Percentiles rank a stretch among this genome's conserved stretches.
phyloP scores from a whole-genome alignment of 2,329 filamentous ascomycete species.

The Bipolaris bicolor region DNA sequence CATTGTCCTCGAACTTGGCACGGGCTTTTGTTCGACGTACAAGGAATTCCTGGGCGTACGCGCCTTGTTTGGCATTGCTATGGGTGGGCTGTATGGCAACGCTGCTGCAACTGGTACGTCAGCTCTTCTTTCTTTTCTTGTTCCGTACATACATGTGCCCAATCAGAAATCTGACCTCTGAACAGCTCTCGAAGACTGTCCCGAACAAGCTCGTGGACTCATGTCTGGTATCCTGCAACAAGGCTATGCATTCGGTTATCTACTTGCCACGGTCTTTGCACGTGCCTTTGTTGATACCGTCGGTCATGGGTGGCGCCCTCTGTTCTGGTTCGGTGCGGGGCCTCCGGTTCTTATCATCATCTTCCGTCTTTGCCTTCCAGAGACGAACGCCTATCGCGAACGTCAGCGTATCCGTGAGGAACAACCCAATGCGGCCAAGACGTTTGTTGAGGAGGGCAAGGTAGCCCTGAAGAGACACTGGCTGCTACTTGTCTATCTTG shows the following conservation, averaged over 20 bases:
- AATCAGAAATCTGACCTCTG: constrained; percentile 1
- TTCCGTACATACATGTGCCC: neutral
- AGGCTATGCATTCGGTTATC: constrained; percentile 68
- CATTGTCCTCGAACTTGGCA: constrained; percentile 65
- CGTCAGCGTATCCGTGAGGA: constrained; percentile 68
- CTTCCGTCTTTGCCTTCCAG: constrained; percentile 77
- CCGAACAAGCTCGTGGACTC: constrained; percentile 63
- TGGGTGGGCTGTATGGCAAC: constrained; percentile 68
- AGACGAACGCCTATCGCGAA: constrained; percentile 75
- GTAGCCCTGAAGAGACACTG: constrained; percentile 80
- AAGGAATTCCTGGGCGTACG: constrained; percentile 64
- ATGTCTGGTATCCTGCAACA: constrained; percentile 68
- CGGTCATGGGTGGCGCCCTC: constrained; percentile 77
- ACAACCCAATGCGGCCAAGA: constrained; percentile 64
- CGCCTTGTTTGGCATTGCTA: constrained; percentile 67
- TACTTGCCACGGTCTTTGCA: constrained; percentile 64
- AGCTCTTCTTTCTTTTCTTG: neutral
- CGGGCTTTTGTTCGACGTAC: constrained; percentile 65
- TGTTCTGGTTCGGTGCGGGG: constrained; percentile 88
- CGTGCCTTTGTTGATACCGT: constrained; percentile 76
- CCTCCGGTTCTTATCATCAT: constrained; percentile 81
- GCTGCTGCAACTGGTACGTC: constrained; percentile 60
- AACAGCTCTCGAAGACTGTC: constrained; percentile 65
- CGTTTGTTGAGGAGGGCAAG: constrained; percentile 78
- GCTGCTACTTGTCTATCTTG: constrained; percentile 79